Base-by-base conservation (phyloP, 805 yeast genomes). In the Teunomyces atbi region DNA sequence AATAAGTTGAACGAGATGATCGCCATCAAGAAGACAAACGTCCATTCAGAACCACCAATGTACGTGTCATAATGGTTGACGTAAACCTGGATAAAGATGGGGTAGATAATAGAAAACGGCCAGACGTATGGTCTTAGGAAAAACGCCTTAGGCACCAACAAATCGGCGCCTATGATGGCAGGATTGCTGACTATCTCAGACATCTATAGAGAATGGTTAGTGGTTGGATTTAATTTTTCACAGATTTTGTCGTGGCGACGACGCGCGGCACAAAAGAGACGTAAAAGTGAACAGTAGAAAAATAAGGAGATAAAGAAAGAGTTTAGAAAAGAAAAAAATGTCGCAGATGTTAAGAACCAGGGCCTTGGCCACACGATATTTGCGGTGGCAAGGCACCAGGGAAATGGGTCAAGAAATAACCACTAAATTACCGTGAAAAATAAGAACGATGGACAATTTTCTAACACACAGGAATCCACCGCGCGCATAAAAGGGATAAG, bases 21-120 rank as follows among this genome's bases (percentile, higher is more conserved):
- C 5, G 90, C 65, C 49, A 95, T 85, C 19, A 89, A 71, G 59
- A 81, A 91, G 30, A 92, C 94, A 64, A 88, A 89, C 0, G 98
- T 94, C 98, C 99, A 94, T 69, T 92, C 99, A 39, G 85, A 78
- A 20, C 97, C 97, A 38, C 78, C 86, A 59, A 92, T 86, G 62
- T 88, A 88, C 47, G 68, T 73, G 47, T 92, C 98, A 65, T 92
- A 92, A 47, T 83, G 80, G 49, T 70, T 68, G 48, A 65, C 58
- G 64, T 87, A 92, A 33, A 88, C 64, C 57, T 86, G 81, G 44
- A 71, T 69, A 63, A 87, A 88, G 15, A 77, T 60, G 5, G 96
- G 96, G 62, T 92, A 92, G 38, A 89, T 66, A 39, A 85, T 75
- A 48, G 85, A 65, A 64, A 90, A 91, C 7, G 96, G 96, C 76